Evolutionary conservation across 805 yeast genomes (phyloP), one percentile per base, ranked within the genome.

Genomic region (Metschnikowia reukaufii): DNA sequence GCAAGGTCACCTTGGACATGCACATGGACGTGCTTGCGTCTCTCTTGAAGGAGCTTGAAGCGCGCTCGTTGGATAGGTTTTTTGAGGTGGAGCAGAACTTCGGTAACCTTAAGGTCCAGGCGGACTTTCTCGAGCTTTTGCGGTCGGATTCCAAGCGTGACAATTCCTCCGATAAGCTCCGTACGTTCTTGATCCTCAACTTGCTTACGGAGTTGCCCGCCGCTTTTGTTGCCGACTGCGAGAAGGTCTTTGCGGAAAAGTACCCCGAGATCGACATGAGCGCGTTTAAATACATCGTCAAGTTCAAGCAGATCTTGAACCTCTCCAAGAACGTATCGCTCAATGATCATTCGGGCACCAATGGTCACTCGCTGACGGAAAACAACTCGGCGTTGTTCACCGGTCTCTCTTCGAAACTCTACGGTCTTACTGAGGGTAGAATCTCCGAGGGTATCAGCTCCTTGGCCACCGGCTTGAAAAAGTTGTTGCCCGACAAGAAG

Each of bases 11-110:
- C 27, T 84, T 94, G 57, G 99, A 94, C 69, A 87, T 88, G 84
- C 99, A 94, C 68, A 92, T 94, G 96, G 90, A 88, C 59, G 91
- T 94, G 20, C 81, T 95, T 51, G 88, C 97, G 8, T 80, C 90
- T 16, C 72, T 94, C 43, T 77, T 94, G 49, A 82, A 84, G 60
- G 89, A 90, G 55, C 74, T 94, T 50, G 94, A 92, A 59, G 83
- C 85, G n/a, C 86, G 92, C 54, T 84, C 84, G 15, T 75, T 94
- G 56, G 99, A 95, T 60, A 82, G 90, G 46, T 86, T 91, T 57
- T 94, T 92, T 65, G 98, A 94, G 68, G 82, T 94, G 50, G 99
- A 94, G 68, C 97, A 92, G 63, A 84, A 82, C 53, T 79, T 83
- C 46, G 77, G 73, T 48, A 84, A 84, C 65, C 76, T 81, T 13